Evolutionary conservation across 805 yeast species (phyloP).

Genomic region (Dipodascus geniculatus): DNA sequence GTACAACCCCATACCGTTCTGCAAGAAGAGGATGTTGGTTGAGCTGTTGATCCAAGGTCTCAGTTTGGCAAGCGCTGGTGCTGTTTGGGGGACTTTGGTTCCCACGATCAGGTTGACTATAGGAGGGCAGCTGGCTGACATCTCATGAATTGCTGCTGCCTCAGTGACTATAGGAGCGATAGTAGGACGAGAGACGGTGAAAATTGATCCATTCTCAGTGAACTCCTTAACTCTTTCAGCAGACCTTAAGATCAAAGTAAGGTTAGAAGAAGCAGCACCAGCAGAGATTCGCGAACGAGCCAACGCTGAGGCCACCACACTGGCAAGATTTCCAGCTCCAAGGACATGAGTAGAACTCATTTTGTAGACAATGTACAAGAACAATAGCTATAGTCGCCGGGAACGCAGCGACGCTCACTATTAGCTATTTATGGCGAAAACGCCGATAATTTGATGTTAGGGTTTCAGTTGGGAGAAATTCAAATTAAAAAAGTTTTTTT

Average conservation of each 20-base stretch:
- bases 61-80: conserved; percentile 48
- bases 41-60: conserved; percentile 33
- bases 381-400: too few species aligned
- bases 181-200: conserved; percentile 8
- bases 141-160: neutral
- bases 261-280: conserved; percentile 25
- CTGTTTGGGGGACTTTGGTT: conserved; percentile 71
- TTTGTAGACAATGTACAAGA: neutral
- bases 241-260: conserved; percentile 33
- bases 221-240: conserved; percentile 34
- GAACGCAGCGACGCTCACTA: too few species aligned
- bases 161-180: neutral
- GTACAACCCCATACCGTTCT: conserved; percentile 72
- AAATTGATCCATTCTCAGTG: conserved; percentile 29
- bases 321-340: conserved; percentile 46
- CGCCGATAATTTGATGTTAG: too few species aligned
- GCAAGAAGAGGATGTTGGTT: conserved; percentile 55
- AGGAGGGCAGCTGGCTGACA: conserved; percentile 3
- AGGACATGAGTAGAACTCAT: conserved; percentile 21
- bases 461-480: neutral
- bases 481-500: neutral
- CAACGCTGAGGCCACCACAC: conserved; percentile 36
- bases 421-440: too few species aligned
- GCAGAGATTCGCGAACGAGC: conserved; percentile 22
- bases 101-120: conserved; percentile 59